phyloP scores from a whole-genome alignment of 2,329 filamentous ascomycete genomes.

The Daldinia eschscholtzii region DNA sequence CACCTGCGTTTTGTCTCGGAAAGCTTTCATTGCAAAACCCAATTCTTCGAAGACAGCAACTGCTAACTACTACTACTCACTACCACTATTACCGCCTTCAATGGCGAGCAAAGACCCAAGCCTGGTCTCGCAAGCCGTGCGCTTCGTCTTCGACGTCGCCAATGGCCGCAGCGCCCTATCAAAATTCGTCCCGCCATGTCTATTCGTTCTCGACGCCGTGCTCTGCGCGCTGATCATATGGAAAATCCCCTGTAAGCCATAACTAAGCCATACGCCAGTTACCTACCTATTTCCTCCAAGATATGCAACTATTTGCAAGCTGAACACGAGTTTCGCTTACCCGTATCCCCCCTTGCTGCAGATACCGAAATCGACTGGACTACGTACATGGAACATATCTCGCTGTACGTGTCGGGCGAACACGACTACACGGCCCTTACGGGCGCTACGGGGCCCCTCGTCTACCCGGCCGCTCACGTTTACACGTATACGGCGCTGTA shows the following conservation, averaged over 20 bases:
- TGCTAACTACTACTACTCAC: slow-evolving; percentile 5
- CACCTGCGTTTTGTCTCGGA: slow-evolving; percentile 14
- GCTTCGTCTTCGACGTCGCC: slow-evolving; percentile 58
- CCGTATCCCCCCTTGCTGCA: slow-evolving; percentile 42
- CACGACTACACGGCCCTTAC: slow-evolving; percentile 88
- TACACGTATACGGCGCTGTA: slow-evolving; percentile 89
- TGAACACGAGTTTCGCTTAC: slow-evolving; percentile 14
- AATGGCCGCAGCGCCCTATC: slow-evolving; percentile 64
- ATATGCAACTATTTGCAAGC: neutral
- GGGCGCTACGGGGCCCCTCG: slow-evolving; percentile 90
- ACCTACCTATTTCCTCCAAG: too few species aligned
- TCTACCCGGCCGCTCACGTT: slow-evolving; percentile 94
- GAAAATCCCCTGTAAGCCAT: slow-evolving; percentile 81
- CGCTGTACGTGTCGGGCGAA: slow-evolving; percentile 84
- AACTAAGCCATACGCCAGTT: neutral
- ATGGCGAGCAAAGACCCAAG: slow-evolving; percentile 47
- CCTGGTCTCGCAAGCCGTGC: slow-evolving; percentile 48
- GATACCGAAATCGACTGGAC: slow-evolving; percentile 99
- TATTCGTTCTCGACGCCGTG: slow-evolving; percentile 77
- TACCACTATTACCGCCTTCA: neutral
- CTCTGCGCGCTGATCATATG: slow-evolving; percentile 82
- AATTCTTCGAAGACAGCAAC: slow-evolving; percentile 11
- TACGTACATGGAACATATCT: slow-evolving; percentile 95
- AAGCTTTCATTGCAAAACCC: slow-evolving; percentile 25
- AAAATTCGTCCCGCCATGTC: slow-evolving; percentile 65